These are phyloP conservation scores for Fremontodendron californicum DNA, from an alignment of 345 rosid species.

Conservation along the genomic window DNA sequence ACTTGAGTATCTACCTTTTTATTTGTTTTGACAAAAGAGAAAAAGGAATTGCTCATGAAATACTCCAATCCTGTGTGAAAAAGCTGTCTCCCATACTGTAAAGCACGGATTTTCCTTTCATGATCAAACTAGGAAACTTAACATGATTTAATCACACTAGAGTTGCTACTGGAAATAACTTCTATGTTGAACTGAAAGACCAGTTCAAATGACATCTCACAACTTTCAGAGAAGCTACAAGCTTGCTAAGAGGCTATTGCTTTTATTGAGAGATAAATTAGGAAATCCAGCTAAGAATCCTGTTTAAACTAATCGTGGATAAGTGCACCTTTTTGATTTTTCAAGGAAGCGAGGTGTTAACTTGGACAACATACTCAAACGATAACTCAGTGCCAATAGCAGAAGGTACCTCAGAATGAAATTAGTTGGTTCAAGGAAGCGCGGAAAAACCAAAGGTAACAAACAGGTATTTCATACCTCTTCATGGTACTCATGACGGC, in stretches of 20 bases:
- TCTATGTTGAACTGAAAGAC: background rate
- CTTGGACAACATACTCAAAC: background rate
- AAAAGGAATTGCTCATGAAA: background rate
- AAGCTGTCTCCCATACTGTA: background rate
- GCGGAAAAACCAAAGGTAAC: background rate
- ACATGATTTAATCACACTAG: background rate
- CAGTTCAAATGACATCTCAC: background rate
- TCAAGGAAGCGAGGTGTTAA: background rate
- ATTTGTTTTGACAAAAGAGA: background rate
- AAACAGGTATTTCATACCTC: constrained; percentile 44
- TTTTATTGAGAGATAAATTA: background rate
- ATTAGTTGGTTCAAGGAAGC: background rate
- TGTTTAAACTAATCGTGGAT: background rate
- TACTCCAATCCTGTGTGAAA: background rate
- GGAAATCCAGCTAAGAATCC: background rate
- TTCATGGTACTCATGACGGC: constrained; percentile 41
- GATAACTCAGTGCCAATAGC: background rate
- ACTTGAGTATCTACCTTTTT: background rate
- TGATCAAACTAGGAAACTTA: background rate
- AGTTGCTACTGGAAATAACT: background rate
- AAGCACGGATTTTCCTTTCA: background rate
- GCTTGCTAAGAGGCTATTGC: background rate
- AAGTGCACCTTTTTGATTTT: background rate
- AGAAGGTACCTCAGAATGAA: constrained; percentile 10
- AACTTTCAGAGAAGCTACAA: background rate